Base-by-base conservation (phyloP, 805 yeast genomes). In the Gaillardinia entomophila region DNA sequence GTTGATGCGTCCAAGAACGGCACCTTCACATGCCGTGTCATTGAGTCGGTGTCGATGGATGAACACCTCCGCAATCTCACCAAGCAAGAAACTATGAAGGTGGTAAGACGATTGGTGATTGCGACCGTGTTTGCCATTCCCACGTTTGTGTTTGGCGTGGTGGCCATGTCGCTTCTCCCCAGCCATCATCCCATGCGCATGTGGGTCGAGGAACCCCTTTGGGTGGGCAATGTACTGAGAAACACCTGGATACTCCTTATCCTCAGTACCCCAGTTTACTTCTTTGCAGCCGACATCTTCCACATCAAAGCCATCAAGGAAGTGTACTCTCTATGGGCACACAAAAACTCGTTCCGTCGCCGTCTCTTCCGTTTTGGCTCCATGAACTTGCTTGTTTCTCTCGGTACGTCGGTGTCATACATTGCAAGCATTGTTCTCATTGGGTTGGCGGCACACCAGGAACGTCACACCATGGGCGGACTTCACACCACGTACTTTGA, bases 331-430 rank as follows among this genome's bases (percentile, higher is more conserved):
- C 50, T 82, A 19, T 82, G 86, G 84, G 49, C 60, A 12, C 62
- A 66, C 27, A 71, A 71, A 24, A 77, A 73, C 28, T 58, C 78
- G 1, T 75, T 78, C 69, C 59, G 49, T 15, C 67, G 74, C 41
- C 59, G 88, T 26, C 39, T 82, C 12, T 70, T 82, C 40, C 70
- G 71, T 44, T 83, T 83, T 53, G 94, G 94, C 3, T 79, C 88
- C 2, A 83, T 83, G 90, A 82, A 73, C 48, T 51, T 82, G 40
- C 66, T 83, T 41, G 78, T 83, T 80, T 68, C 75, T 31, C 55
- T 82, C 30, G 92, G 92, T 8, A 83, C 90, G 0, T 58, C 82
- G 0, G 77, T 83, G 15, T 76, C 90, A 1, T 83, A 82, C 49
- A 68, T 79, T 51, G 73, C 86, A 4, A 78, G 86, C 48, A 66